Evolutionary conservation across 441 rosid species (phyloP), one percentile per base, ranked within the genome.

Genomic region (Croton setiger): DNA sequence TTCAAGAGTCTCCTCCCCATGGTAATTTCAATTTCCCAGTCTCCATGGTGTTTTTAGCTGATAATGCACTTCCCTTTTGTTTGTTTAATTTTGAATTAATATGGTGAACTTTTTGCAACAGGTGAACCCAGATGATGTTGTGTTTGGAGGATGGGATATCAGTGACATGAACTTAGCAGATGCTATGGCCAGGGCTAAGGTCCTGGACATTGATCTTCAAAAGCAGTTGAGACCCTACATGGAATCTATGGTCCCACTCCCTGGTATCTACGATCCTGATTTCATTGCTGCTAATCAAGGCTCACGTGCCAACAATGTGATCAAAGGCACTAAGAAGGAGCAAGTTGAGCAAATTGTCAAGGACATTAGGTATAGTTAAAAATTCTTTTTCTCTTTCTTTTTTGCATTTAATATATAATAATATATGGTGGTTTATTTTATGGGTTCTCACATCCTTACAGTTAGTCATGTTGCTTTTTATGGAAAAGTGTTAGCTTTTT

Each of bases 141-240:
- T 94, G 69, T 88, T 91, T 76, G 98, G 97, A 18, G 97, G 98
- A 53, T 94, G 98, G 98, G 98, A 94, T 77, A 94, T 94, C 67
- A 94, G 96, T 73, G 87, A 88, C 72, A 87, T 90, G 98, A 94
- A 90, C 78, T 75, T 94, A 70, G 98, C 97, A 44, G 98, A 94
- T 73, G 88, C 98, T 21, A 94, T 94, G 98, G 96, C 88, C 8
- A 88, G 97, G 81, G 97, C 91, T 74, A 88, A 47, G 68, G 98
- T 94, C 14, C 78, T 94, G 51, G 98, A 94, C 55, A 84, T 94
- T 76, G 98, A 94, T 83, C 74, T 91, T 68, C 98, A 94, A 74
- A 94, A 92, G 76, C 97, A 94, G 66, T 72, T 94, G 27, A 84
- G 97, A 76, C 97, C 98, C 67, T 92, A 84, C 84, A 94, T 94